phyloP scores from a whole-genome alignment of 148 eudicot species.

The Cornus florida region DNA sequence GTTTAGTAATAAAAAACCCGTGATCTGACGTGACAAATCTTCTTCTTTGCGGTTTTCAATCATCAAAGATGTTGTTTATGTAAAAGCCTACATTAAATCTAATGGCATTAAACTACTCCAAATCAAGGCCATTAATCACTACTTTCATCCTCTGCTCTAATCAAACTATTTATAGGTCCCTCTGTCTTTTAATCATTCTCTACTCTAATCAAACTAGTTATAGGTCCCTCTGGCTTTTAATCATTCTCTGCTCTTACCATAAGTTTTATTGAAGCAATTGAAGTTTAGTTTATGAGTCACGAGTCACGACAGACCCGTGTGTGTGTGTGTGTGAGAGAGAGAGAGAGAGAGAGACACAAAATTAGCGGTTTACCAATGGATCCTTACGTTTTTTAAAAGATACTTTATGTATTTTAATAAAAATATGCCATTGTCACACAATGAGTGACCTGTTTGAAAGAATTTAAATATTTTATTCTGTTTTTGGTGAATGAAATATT shows the following conservation, averaged over 20 bases:
- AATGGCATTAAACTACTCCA: background rate
- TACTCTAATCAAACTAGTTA: background rate
- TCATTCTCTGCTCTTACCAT: background rate
- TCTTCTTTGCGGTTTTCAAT: too few relatives aligned
- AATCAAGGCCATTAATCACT: background rate
- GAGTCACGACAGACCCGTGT: too few relatives aligned
- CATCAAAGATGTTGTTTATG: slow-evolving; percentile 9
- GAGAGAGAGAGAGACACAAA: background rate
- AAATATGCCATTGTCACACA: background rate
- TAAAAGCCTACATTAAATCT: background rate
- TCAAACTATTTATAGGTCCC: background rate
- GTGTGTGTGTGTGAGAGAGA: background rate
- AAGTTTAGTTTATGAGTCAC: too few relatives aligned
- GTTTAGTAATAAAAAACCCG: background rate
- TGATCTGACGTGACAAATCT: background rate
- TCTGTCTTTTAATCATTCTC: background rate
- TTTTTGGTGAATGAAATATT: background rate
- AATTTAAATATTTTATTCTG: too few relatives aligned
- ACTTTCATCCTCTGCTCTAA: background rate
- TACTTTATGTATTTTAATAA: background rate
- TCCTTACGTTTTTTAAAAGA: background rate
- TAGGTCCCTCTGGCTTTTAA: background rate
- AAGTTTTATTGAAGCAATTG: too few relatives aligned
- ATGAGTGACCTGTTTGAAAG: background rate
- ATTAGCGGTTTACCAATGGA: background rate